These are phyloP conservation scores for Epicoccum sorghinum DNA, from an alignment of 2,329 filamentous ascomycete species.

Conservation along the genomic window DNA sequence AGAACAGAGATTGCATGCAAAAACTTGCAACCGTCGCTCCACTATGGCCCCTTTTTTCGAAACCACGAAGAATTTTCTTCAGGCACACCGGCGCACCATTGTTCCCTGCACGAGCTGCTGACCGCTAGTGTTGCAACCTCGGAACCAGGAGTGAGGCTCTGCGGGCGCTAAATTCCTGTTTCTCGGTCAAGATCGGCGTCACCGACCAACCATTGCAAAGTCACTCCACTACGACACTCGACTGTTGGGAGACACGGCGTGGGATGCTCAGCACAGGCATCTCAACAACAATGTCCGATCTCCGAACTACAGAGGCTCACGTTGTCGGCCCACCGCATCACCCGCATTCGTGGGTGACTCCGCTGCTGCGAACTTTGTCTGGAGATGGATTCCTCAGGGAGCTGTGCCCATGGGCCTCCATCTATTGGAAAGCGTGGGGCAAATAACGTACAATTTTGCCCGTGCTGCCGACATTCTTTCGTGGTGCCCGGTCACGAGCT, in stretches of 20 bases:
- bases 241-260: constrained; percentile 8
- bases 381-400: constrained; percentile 5
- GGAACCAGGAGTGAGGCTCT: constrained; percentile 22
- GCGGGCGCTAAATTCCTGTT: constrained; percentile 12
- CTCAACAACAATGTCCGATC: constrained; percentile 12
- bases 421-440: constrained; percentile 17
- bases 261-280: constrained; percentile 2
- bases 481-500: constrained; percentile 21
- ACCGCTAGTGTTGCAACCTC: constrained; percentile 33
- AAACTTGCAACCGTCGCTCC: constrained; percentile 17
- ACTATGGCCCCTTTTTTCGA: constrained; percentile 31
- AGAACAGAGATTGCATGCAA: constrained; percentile 18
- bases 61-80: constrained; percentile 24
- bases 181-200: constrained; percentile 33
- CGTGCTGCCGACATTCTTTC: constrained; percentile 18
- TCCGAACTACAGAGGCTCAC: constrained; percentile 9
- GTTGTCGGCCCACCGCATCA: constrained; percentile 1
- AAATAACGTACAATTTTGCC: constrained; percentile 14
- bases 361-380: constrained; percentile 9
- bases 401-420: constrained; percentile 20
- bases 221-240: neutral
- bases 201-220: constrained; percentile 12
- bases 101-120: constrained; percentile 18
- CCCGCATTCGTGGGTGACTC: constrained; percentile 17
- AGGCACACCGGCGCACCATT: constrained; percentile 14